Conservation (phyloP, 768 basidiomycete species). For the Mycena sanguinolenta region DNA sequence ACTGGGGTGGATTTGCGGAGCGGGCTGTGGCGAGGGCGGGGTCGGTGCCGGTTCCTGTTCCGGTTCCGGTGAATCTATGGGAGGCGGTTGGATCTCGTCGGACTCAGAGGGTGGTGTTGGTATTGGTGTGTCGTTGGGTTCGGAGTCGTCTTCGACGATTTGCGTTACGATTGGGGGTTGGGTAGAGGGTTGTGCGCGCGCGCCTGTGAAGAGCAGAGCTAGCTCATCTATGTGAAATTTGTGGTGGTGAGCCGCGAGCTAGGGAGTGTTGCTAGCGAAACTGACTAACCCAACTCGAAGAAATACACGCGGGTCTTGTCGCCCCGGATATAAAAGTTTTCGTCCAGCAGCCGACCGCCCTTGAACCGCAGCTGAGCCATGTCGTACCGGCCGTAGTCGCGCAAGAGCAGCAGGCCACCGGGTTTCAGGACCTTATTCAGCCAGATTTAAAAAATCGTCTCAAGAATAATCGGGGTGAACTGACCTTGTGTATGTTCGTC, state of each 20-base stretch:
- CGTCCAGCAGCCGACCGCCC: constrained; percentile 85
- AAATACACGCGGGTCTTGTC: constrained; percentile 99
- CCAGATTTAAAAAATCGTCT: background rate
- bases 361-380: constrained; percentile 96
- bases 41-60: no score
- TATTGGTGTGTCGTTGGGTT: constrained; percentile 35
- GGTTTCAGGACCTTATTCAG: constrained; percentile 86
- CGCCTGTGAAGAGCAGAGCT: constrained; percentile 83
- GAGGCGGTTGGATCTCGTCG: background rate
- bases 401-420: constrained; percentile 84
- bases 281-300: constrained; percentile 84
- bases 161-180: constrained; percentile 49
- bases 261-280: constrained; percentile 4
- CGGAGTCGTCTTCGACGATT: constrained; percentile 54
- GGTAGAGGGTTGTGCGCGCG: constrained; percentile 52
- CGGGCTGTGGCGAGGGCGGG: background rate
- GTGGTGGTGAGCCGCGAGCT: background rate
- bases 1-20: constrained; percentile 51
- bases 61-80: background rate
- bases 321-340: constrained; percentile 96
- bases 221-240: constrained; percentile 71
- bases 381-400: constrained; percentile 97
- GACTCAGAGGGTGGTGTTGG: no score
- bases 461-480: constrained; percentile 30
- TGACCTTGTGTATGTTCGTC: constrained; percentile 81